A percentile compares a stretch with the other conserved stretches of the same genome.
Evolutionary conservation across 2,329 filamentous ascomycete species (phyloP).

Genomic region (Blastomyces emzantsi): DNA sequence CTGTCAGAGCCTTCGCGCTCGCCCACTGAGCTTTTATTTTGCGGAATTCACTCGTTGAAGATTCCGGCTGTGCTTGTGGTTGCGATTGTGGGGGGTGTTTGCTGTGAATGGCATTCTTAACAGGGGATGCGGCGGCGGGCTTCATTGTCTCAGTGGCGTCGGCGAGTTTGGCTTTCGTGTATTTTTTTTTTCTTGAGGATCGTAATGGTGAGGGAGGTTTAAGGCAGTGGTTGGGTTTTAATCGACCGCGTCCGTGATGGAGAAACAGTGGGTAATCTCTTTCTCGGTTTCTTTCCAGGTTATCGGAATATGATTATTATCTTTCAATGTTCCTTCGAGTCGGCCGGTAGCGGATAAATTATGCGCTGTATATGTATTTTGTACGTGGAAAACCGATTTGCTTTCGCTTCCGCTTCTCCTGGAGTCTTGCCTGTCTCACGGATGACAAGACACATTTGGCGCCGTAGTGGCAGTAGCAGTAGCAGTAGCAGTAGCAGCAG

Average conservation of each 20-base stretch:
- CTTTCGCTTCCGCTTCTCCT: too few species aligned
- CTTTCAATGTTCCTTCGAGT: too few species aligned
- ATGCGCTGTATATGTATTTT: background rate
- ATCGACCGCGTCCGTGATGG: too few species aligned
- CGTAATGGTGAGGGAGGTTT: too few species aligned
- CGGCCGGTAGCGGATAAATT: too few species aligned
- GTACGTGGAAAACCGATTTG: too few species aligned
- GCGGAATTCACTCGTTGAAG: slow-evolving; percentile 14
- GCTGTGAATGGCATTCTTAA: background rate
- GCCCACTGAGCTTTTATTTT: slow-evolving; percentile 19
- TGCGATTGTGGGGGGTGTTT: background rate
- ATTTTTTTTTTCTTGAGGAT: too few species aligned
- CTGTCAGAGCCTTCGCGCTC: slow-evolving; percentile 16
- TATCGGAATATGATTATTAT: too few species aligned
- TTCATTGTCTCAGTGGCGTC: background rate
- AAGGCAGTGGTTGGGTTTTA: too few species aligned
- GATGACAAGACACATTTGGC: background rate
- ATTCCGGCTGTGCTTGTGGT: background rate
- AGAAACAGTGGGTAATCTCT: too few species aligned
- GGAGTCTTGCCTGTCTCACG: background rate
- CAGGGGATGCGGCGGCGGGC: background rate
- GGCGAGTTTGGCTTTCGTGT: background rate
- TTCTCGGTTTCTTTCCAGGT: too few species aligned
- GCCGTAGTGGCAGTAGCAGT: too few species aligned
- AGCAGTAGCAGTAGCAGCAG: background rate